Evolutionary conservation across 1,284 basidiomycete species (phyloP).

Genomic region (Tilletia indica): DNA sequence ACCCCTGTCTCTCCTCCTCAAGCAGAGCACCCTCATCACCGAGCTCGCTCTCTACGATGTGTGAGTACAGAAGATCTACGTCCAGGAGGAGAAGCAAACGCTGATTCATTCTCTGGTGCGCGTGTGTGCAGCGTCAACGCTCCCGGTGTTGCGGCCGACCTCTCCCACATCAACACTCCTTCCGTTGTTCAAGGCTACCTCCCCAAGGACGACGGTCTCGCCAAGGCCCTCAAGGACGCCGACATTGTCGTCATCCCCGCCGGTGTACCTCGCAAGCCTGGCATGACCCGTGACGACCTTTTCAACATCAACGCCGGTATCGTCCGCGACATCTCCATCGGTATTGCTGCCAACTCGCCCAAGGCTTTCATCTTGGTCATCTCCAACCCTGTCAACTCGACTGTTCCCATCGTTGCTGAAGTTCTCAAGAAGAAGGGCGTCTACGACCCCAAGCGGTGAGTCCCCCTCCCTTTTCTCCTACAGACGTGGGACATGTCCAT

Average conservation of each 20-base stretch:
- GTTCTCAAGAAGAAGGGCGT: constrained; percentile 88
- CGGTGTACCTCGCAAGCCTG: constrained; percentile 84
- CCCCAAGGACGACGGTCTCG: constrained; percentile 67
- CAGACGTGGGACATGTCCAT: no score
- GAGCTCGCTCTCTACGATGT: constrained; percentile 89
- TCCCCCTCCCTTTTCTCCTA: constrained; percentile 44
- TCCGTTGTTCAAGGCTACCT: constrained; percentile 56
- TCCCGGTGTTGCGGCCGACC: constrained; percentile 90
- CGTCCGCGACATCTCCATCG: constrained; percentile 84
- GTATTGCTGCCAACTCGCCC: constrained; percentile 78
- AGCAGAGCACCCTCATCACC: constrained; percentile 73
- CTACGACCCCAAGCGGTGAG: constrained; percentile 72
- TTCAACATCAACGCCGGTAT: constrained; percentile 98
- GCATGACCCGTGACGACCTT: constrained; percentile 74
- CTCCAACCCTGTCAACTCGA: constrained; percentile 93
- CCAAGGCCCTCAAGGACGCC: constrained; percentile 78
- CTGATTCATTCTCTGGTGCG: no score
- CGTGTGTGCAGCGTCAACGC: constrained; percentile 59
- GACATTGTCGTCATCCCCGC: constrained; percentile 94
- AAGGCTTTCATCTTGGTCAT: constrained; percentile 94
- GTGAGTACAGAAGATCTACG: constrained; percentile 63
- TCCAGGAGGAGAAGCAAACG: no score
- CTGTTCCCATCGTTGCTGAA: constrained; percentile 93
- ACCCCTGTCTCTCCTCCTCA: constrained; percentile 84
- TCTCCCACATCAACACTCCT: constrained; percentile 75